Evolutionary conservation across 805 yeast species (phyloP), one percentile per base, ranked within the genome.

Genomic region (Cyberlindnera euphorbiiphila): DNA sequence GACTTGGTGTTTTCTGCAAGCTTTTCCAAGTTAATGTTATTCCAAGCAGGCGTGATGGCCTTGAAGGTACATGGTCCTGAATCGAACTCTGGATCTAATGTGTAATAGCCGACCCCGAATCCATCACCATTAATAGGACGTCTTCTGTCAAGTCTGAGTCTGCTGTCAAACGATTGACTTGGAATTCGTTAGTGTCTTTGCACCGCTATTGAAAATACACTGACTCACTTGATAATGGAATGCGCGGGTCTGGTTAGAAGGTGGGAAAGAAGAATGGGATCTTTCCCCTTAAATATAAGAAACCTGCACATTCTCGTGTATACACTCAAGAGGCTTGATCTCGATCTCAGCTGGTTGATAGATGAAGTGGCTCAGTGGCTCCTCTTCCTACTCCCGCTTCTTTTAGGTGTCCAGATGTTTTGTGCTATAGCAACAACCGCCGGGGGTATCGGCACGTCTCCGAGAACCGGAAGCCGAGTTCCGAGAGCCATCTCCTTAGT

Each of bases 1-100:
- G 95, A 81, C 56, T 84, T 78, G 3, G 98, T 93, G 66, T 91
- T 87, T 53, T 79, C 86, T 0, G 96, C 85, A 21, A 93, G 65
- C 25, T 88, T 76, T 42, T 86, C 91, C 39, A 93, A 65, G 54
- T 93, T 93, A 54, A 85, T 77, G 60, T 93, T 93, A 64, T 93
- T 93, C 98, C 98, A 93, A 1, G 96, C 95, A 0, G 98, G 98
- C 0, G 98, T 93, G 32, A 89, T 93, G 10, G 98, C 98, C 50
- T 87, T 81, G 66, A 85, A 93, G 3, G 88, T 73, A 61, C 98
- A 93, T 18, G 98, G 98, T 2, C 87, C 85, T 29, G 77, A 75
- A 26, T 72, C 75, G 14, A 74, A 61, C 32, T 76, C 80, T 9
- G 64, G 64, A 30, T 76, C 83, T n/a, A 65, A 51, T 4, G 79